A percentile compares a stretch with the other conserved stretches of the same genome.
Evolutionary conservation across 2,329 filamentous ascomycete species (phyloP).

Genomic region (Ophiostoma novo-ulmi): DNA sequence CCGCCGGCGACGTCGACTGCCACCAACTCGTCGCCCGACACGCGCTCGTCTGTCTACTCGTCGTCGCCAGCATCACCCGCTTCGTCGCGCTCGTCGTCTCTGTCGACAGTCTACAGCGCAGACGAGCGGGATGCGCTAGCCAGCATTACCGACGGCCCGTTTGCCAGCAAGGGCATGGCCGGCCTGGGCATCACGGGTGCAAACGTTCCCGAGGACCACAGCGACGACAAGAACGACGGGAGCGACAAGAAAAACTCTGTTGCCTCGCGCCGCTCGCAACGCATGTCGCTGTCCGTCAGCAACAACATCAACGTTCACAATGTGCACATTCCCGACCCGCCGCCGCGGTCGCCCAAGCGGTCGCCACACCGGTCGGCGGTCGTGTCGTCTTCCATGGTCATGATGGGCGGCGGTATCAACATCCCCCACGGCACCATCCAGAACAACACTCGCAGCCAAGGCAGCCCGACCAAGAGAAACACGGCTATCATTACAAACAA

Average conservation of each 20-base stretch:
- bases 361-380: not conserved
- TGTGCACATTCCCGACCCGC: conserved; percentile 6
- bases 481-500: not conserved
- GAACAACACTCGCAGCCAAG: not conserved
- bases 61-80: conserved; percentile 21
- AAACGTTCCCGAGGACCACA: not conserved
- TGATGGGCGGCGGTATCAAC: conserved; percentile 19
- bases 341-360: conserved; percentile 21
- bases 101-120: conserved; percentile 54
- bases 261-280: conserved; percentile 8
- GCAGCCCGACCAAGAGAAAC: not conserved
- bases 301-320: not conserved
- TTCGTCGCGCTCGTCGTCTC: conserved; percentile 40
- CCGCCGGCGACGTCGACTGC: not conserved
- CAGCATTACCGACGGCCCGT: conserved; percentile 8
- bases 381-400: not conserved
- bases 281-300: conserved; percentile 7
- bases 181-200: conserved; percentile 19
- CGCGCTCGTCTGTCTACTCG: not conserved
- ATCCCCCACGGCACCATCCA: conserved; percentile 19
- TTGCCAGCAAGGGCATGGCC: conserved; percentile 17
- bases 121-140: conserved; percentile 43
- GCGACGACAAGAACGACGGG: not conserved
- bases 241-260: not conserved
- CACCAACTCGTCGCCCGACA: not conserved